Evolutionary conservation across 306 rosid genomes (phyloP), one percentile per base, ranked within the genome.

Genomic region (Dryas drummondii): DNA sequence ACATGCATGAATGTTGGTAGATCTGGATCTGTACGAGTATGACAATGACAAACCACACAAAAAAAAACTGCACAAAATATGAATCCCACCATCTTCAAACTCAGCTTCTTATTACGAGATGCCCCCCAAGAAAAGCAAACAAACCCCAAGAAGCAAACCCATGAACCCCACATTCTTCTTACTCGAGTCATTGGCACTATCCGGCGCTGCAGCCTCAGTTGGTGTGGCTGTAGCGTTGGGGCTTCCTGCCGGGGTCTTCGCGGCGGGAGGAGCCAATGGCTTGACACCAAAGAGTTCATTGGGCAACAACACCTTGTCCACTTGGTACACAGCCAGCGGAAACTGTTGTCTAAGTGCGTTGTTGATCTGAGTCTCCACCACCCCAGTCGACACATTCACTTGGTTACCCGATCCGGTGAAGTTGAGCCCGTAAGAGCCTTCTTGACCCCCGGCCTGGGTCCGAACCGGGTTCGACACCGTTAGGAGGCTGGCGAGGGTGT

Each of bases 381-480:
- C 65, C 0, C 96, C 96, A 1, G 79, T 71, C 1, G 96, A 80
- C 15, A 94, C 93, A 27, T 94, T 94, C 11, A 94, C 86, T 64
- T 94, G 97, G 70, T 87, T 88, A 5, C 90, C 87, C 7, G 88
- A 87, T 26, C 93, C 86, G 9, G 89, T 74, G 85, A 94, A 91
- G 83, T 90, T 80, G 5, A 94, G 90, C 0, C 94, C 98, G 88
- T 91, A 92, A 0, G 75, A 14, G 1, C 81, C 66, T 1, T 22
- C 59, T 6, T 47, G 71, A 9, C 19, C 82, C 0, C 87, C 46
- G 63, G 86, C 89, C 37, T 89, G 87, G 0, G 98, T 94, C 45
- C 93, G 82, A 10, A 88, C 96, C 0, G 98, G 98, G 78, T 94
- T 94, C 41, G 88, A 79, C 1, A 94, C 96, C 0, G 97, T 94